Evolutionary conservation across 805 yeast species (phyloP), one percentile per base, ranked within the genome.

Genomic region (Metschnikowia similis): DNA sequence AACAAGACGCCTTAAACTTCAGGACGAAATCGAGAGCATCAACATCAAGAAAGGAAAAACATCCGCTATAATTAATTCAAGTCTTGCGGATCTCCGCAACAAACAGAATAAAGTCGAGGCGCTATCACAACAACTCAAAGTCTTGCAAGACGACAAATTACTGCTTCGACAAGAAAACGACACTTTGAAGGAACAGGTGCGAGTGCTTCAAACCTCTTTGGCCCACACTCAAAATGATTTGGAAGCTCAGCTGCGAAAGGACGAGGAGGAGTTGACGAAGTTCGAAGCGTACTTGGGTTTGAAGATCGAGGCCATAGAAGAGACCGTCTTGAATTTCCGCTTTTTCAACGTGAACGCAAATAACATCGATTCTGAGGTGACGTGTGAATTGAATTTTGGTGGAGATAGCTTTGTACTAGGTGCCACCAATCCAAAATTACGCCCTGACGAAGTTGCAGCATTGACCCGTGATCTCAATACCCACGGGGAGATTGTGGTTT

Each of bases 281-380:
- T 81, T 76, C 64, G 87, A 84, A 52, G 63, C 69, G 35, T 66
- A 80, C 44, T 65, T 83, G 40, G 89, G 89, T 1, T 60, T 84
- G 49, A 67, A 68, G 34, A 74, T 84, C 16, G 81, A 78, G 48
- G 82, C 82, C 3, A 63, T 79, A 1, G 64, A 67, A 16, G 75
- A 72, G 7, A 80, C 77, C 47, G 55, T 73, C 32, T 60, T 84
- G 40, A 66, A 64, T 50, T 80, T 84, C 57, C 65, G 69, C 2
- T 84, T 83, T 57, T 62, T 61, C 1, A 77, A 77, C 43, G 66
- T 83, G 14, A 80, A 78, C 53, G 68, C 76, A 14, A 62, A 67
- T 32, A 66, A 80, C 45, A 60, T 70, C 39, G 69, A 69, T 35
- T 64, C 65, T 35, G 74, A 74, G 55, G 79, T 73, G 51, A 61